Base-by-base conservation (phyloP, 495 filamentous ascomycete genomes). In the Aspergillus bertholletiae region DNA sequence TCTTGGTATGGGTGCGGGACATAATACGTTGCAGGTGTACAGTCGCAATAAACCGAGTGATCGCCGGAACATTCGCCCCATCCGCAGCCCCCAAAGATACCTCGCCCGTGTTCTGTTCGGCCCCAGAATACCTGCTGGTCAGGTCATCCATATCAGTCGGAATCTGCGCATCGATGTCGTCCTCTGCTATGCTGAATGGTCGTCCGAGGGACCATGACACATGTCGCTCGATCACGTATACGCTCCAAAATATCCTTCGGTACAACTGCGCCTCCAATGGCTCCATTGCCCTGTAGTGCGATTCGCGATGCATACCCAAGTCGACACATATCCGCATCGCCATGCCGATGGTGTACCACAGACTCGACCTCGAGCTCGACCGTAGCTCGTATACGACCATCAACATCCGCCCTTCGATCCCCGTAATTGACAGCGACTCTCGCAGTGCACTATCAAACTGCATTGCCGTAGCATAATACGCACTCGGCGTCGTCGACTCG, bases 301-400 rank as follows among this genome's bases (percentile, higher is more conserved):
- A 6, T 50, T 72, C 66, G 21, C 71, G 45, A 39, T 75, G 73
- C 8, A 78, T 49, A 5, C 73, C 74, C 17, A 76, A 57, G 49
- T 76, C 72, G 6, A 76, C 62, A 35, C 71, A 74, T 0, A 68
- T 76, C 17, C 72, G 55, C 72, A 75, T 75, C 5, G 71, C 74
- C 17, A 73, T 53, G 0, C 73, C 73, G 32, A 74, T 71, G 65
- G 74, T 71, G 27, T 78, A 75, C 74, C 74, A 78, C 7, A 75
- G 60, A 18, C 68, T 71, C 5, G 69, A 68, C 32, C 67, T 70
- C 1, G 67, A 69, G 1, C 66, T 59, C 5, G 67, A 66, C 8
- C 71, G 62, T 7, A 75, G 53, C 44, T 74, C 65, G 41, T 71
- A 75, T 30, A 76, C 34, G 9, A 73, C 68, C 0, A 76, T 57